phyloP scores from a whole-genome alignment of 345 rosid species.

The rapeseed (Brassica napus) region Da-Ae NC_063447.1:56921501-56922000 shows the following conservation, averaged over 20 bases:
- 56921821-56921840: slow-evolving; percentile 94
- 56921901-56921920: slow-evolving; percentile 67
- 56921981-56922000: slow-evolving; percentile 4
- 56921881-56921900: slow-evolving; percentile 90
- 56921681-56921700: slow-evolving; percentile 73
- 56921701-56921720: slow-evolving; percentile 51
- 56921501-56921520: slow-evolving; percentile 83
- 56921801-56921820: slow-evolving; percentile 63
- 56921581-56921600: no score
- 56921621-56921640: slow-evolving; percentile 91
- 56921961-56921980: neutral
- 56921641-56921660: slow-evolving; percentile 81
- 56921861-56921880: slow-evolving; percentile 84
- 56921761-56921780: neutral
- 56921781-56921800: neutral
- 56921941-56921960: slow-evolving; percentile 9
- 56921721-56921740: slow-evolving; percentile 49
- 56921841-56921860: slow-evolving; percentile 89
- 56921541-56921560: slow-evolving; percentile 42
- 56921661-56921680: slow-evolving; percentile 86
- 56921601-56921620: slow-evolving; percentile 64
- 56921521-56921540: slow-evolving; percentile 99
- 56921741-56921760: neutral
- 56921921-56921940: slow-evolving; percentile 1
- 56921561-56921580: slow-evolving; percentile 24